These are phyloP conservation scores for Cutaneotrichosporon sp. DNA, from an alignment of 1,284 basidiomycete genomes.

Conservation along the genomic window DNA sequence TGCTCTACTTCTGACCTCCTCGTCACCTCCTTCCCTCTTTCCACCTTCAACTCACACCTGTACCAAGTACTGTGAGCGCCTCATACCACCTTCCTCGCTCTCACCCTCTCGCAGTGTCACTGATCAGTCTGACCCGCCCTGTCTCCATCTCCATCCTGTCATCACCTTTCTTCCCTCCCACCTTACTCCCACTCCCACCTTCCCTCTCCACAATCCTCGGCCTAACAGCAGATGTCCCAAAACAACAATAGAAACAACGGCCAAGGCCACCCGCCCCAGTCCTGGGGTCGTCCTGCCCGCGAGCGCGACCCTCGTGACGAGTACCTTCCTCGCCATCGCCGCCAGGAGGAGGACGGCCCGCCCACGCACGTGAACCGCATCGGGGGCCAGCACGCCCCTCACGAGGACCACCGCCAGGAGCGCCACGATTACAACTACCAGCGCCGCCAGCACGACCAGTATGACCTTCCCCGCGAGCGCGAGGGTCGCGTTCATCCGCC, in stretches of 20 bases:
- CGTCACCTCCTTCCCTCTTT: not conserved
- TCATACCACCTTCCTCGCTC: too few species aligned
- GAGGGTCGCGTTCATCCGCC: too few species aligned
- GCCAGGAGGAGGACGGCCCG: too few species aligned
- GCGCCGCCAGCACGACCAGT: not conserved
- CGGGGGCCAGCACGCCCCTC: too few species aligned
- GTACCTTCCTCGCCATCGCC: not conserved
- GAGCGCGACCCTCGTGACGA: too few species aligned
- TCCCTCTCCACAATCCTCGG: not conserved
- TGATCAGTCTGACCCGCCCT: not conserved
- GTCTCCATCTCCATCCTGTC: too few species aligned
- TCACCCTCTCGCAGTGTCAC: too few species aligned
- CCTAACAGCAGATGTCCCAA: constrained; percentile 8
- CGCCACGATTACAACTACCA: not conserved
- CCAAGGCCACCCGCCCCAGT: not conserved
- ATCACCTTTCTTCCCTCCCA: too few species aligned
- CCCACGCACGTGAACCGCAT: too few species aligned
- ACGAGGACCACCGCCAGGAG: not conserved
- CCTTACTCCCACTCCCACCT: not conserved
- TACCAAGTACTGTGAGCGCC: too few species aligned
- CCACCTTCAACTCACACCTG: too few species aligned
- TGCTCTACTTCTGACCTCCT: not conserved
- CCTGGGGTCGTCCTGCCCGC: not conserved
- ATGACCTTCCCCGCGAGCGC: not conserved
- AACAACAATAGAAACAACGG: not conserved